Evolutionary conservation across 306 rosid species (phyloP), one percentile per base, ranked within the genome.

Genomic region (Acacia melanoxylon): DNA sequence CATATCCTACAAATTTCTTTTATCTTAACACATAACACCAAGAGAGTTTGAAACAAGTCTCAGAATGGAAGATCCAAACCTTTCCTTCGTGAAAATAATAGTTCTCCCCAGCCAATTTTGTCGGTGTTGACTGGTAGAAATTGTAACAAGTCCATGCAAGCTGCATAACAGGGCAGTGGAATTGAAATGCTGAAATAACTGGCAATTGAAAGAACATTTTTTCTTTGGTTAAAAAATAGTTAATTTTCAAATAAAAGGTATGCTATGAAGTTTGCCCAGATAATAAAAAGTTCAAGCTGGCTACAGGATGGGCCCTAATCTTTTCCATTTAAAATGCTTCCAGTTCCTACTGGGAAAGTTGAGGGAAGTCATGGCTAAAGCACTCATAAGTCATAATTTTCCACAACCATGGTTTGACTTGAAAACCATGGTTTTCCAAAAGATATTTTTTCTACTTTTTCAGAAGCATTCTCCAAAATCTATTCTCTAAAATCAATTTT

Each of bases 121-220:
- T 92, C 44, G 94, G 97, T 19, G 98, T 91, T 44, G 91, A 86
- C 85, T 92, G 94, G 85, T 93, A 96, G 83, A 96, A 96, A 79
- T 96, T 96, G 86, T 96, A 96, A 85, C 99, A 96, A 67, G 99
- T 96, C 99, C 99, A 92, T 76, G 97, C 98, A 90, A 96, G 97
- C 99, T 96, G 85, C 83, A 79, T 8, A 80, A 81, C 22, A 59
- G 13, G 41, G 72, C 65, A 77, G 33, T 44, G 46, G 22, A 80
- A 52, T 63, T 63, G 42, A 63, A 29, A 14, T 15, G 69, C 41
- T 29, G 41, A 61, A 61, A 63, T 27, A 29, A 29, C 15, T 27
- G 42, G 41, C 69, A 63, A 13, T 27, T 12, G 20, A 27, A 27
- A 62, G 19, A 62, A 62, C 14, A 9, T 0, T 25, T 12, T 25